phyloP scores from a whole-genome alignment of 352 stramenopile genomes.

The Phytophthora vignae region DNA sequence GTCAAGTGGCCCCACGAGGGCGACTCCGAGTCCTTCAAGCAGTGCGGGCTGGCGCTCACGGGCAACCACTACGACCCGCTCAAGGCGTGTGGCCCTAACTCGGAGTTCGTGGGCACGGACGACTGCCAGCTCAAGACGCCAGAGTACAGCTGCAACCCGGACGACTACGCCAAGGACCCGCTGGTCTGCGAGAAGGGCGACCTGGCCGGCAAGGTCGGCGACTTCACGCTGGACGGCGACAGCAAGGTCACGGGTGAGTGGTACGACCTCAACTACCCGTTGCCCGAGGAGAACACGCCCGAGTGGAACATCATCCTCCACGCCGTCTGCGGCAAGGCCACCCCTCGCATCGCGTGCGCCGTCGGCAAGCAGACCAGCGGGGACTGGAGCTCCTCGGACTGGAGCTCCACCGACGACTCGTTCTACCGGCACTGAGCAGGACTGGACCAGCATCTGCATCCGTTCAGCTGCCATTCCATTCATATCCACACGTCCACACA shows the following conservation, averaged over 20 bases:
- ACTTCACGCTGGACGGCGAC: conserved; percentile 39
- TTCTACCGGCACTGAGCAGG: conserved; percentile 13
- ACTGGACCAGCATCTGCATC: background rate
- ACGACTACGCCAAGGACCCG: conserved; percentile 45
- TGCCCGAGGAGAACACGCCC: conserved; percentile 43
- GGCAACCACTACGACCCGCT: conserved; percentile 72
- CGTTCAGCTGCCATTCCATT: background rate
- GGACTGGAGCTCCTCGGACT: conserved; percentile 17
- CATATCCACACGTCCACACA: background rate
- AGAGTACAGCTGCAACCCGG: conserved; percentile 50
- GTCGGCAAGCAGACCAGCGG: conserved; percentile 35
- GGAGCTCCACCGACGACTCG: conserved; percentile 16
- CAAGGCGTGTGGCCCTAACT: conserved; percentile 61
- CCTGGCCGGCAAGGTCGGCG: conserved; percentile 58
- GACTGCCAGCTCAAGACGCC: conserved; percentile 49
- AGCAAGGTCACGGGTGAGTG: conserved; percentile 29
- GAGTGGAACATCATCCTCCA: conserved; percentile 67
- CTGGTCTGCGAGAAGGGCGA: conserved; percentile 67
- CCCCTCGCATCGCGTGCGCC: conserved; percentile 56
- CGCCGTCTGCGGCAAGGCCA: conserved; percentile 44
- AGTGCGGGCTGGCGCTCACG: conserved; percentile 46
- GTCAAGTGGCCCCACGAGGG: conserved; percentile 49
- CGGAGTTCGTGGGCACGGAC: conserved; percentile 49
- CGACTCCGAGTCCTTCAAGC: conserved; percentile 45
- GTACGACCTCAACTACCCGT: conserved; percentile 47